Percentiles rank a stretch among this genome's conserved stretches.
phyloP scores from a whole-genome alignment of 495 filamentous ascomycete genomes.

The Trichoderma reesei region DNA sequence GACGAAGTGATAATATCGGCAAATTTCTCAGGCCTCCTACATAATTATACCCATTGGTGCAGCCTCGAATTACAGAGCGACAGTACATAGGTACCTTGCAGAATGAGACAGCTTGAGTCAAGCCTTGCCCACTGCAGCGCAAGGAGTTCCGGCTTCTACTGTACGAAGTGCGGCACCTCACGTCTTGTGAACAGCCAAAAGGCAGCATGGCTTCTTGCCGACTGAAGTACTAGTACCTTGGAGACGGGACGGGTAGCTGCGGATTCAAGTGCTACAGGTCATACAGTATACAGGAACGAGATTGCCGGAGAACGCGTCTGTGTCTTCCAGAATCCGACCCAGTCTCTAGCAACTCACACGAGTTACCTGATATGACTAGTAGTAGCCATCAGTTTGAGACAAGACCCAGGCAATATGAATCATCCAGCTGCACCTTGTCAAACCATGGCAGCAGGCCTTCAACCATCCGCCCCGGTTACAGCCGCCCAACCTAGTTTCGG shows the following conservation, averaged over 20 bases:
- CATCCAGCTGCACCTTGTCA: background rate
- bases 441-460: background rate
- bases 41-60: background rate
- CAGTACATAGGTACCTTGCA: constrained; percentile 2
- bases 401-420: background rate
- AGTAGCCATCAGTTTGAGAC: background rate
- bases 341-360: background rate
- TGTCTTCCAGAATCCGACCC: background rate
- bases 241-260: too few relatives aligned
- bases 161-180: background rate
- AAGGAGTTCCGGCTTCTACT: background rate
- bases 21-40: background rate
- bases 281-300: too few relatives aligned
- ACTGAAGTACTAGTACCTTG: too few relatives aligned
- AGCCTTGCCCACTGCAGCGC: background rate
- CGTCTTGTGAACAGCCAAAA: background rate
- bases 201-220: background rate
- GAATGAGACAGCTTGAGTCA: background rate
- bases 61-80: background rate
- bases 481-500: background rate
- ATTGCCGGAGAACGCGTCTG: too few relatives aligned
- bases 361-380: background rate
- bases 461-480: background rate
- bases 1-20: background rate
- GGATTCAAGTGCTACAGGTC: too few relatives aligned